phyloP scores from a whole-genome alignment of 345 rosid species.

The Boechera retrofracta region DNA sequence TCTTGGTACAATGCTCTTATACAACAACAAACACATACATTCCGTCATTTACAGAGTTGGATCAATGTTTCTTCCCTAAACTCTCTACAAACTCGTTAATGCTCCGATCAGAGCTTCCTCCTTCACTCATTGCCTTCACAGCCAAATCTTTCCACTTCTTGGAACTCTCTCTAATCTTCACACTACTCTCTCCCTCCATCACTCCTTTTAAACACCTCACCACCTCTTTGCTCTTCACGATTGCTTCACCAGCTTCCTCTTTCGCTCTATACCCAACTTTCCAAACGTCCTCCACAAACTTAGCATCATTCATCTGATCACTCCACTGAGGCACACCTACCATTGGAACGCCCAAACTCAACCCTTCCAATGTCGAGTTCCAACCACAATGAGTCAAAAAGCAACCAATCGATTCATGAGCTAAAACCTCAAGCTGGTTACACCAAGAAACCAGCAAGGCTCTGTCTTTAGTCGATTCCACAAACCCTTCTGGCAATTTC shows the following conservation, averaged over 20 bases:
- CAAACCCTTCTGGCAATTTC: conserved; percentile 57
- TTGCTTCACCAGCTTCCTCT: conserved; percentile 56
- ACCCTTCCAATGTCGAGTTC: conserved; percentile 78
- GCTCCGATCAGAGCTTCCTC: conserved; percentile 61
- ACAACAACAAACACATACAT: conserved; percentile 19
- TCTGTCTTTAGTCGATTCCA: conserved; percentile 52
- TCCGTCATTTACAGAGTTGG: conserved; percentile 25
- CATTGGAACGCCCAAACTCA: conserved; percentile 74
- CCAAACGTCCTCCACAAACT: conserved; percentile 71
- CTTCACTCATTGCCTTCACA: conserved; percentile 57
- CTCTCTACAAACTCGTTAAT: conserved; percentile 57
- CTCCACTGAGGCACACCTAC: conserved; percentile 69
- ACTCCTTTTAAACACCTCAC: conserved; percentile 61
- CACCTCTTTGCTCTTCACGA: conserved; percentile 61
- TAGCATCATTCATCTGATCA: conserved; percentile 70
- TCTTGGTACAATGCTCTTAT: conserved; percentile 1
- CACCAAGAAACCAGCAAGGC: conserved; percentile 65
- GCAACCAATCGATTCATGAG: conserved; percentile 58
- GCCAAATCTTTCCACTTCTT: conserved; percentile 62
- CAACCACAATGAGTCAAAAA: conserved; percentile 80
- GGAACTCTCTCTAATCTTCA: conserved; percentile 52
- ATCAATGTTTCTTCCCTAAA: conserved; percentile 39
- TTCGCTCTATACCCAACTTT: conserved; percentile 60
- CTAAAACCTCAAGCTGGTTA: conserved; percentile 69
- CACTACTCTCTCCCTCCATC: conserved; percentile 62